phyloP scores from a whole-genome alignment of 2,329 filamentous ascomycete genomes.

The Macroventuria anomochaeta region DNA sequence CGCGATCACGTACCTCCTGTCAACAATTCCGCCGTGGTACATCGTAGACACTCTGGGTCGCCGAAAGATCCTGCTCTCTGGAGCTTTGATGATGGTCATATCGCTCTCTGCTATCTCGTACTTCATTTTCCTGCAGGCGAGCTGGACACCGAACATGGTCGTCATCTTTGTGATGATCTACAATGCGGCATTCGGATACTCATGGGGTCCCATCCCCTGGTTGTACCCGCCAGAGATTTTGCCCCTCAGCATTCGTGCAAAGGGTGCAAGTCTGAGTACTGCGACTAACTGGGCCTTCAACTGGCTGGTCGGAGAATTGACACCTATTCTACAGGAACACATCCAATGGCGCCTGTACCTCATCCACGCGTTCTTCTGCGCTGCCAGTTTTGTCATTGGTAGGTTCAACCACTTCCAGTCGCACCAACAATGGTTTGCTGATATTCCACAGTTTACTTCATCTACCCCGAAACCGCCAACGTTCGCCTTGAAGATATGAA shows the following conservation, averaged over 20 bases:
- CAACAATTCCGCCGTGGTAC: conserved; percentile 96
- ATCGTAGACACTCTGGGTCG: conserved; percentile 92
- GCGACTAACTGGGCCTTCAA: conserved; percentile 99
- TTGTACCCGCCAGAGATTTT: conserved; percentile 98
- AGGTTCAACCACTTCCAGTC: conserved; percentile 52
- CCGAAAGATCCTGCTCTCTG: conserved; percentile 85
- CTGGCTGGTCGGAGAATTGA: conserved; percentile 95
- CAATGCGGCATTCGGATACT: conserved; percentile 94
- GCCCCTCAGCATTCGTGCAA: conserved; percentile 93
- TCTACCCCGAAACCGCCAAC: conserved; percentile 96
- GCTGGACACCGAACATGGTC: conserved; percentile 79
- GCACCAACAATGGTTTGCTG: conserved; percentile 24
- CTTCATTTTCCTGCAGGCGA: conserved; percentile 88
- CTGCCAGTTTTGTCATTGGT: conserved; percentile 94
- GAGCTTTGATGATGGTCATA: conserved; percentile 86
- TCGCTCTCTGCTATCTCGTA: conserved; percentile 91
- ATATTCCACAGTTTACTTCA: conserved; percentile 78
- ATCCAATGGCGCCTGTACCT: conserved; percentile 96
- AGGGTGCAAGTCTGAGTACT: conserved; percentile 94
- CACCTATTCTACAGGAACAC: conserved; percentile 86
- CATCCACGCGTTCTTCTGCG: conserved; percentile 96
- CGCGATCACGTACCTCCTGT: conserved; percentile 86
- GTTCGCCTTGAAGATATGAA: conserved; percentile 98
- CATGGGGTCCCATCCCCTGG: conserved; percentile 99
- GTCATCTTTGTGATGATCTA: conserved; percentile 98